These are phyloP conservation scores for Beta macrorhiza DNA, from an alignment of 179 eudicot genomes.

Conservation along the genomic window DNA sequence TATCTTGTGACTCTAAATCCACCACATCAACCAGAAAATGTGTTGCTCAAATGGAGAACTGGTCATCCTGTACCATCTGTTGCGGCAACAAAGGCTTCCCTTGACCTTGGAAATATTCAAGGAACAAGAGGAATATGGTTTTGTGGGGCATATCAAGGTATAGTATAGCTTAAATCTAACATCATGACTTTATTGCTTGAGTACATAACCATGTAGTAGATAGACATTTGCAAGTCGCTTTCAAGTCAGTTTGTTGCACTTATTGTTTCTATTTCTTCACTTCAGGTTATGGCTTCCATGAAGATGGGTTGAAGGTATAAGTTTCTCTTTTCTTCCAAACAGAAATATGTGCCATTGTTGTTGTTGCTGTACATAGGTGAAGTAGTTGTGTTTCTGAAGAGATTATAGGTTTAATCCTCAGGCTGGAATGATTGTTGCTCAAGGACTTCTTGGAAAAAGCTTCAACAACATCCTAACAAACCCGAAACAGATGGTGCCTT, in stretches of 20 bases:
- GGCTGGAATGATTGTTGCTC: constrained; percentile 81
- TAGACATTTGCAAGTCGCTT: background rate
- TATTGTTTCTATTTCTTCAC: background rate
- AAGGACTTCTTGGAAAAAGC: constrained; percentile 50
- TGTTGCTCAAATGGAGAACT: constrained; percentile 75
- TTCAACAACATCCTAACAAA: constrained; percentile 40
- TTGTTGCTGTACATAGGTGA: background rate
- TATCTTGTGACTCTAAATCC: constrained; percentile 89
- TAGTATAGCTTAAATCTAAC: background rate
- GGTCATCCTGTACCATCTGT: constrained; percentile 93
- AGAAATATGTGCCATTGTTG: background rate
- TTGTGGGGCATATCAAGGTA: constrained; percentile 96
- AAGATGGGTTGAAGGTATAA: constrained; percentile 91
- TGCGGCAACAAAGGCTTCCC: constrained; percentile 83
- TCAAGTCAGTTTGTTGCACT: constrained; percentile 3
- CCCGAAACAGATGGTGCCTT: constrained; percentile 81
- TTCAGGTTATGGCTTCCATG: constrained; percentile 93
- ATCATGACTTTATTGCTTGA: background rate
- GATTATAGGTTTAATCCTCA: constrained; percentile 21
- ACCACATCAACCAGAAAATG: constrained; percentile 50
- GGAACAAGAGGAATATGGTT: constrained; percentile 94
- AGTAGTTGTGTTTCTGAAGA: constrained; percentile 2
- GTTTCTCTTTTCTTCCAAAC: background rate
- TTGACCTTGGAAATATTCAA: constrained; percentile 67
- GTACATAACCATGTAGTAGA: background rate